These are phyloP conservation scores for Trypanosoma theileri DNA, from an alignment of 208 protist species.

Conservation along the genomic window DNA sequence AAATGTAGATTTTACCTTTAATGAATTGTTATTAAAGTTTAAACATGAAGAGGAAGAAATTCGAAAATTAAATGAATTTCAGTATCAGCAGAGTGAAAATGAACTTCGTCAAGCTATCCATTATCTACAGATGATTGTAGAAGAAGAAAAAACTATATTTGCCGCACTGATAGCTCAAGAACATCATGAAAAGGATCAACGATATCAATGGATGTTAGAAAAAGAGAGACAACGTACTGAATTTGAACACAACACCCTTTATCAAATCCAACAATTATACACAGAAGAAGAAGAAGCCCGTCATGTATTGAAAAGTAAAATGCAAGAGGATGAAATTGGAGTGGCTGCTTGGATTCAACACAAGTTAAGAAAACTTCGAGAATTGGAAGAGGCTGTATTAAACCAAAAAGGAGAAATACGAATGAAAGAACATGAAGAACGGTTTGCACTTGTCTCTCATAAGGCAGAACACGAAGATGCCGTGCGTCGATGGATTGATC, in stretches of 20 bases:
- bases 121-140: conserved; percentile 33
- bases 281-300: conserved; percentile 42
- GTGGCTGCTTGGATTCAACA: conserved; percentile 34
- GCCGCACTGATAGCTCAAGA: conserved; percentile 30
- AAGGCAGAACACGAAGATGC: conserved; percentile 50
- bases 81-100: conserved; percentile 15
- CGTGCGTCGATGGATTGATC: conserved; percentile 39
- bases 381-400: conserved; percentile 25
- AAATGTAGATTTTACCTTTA: conserved; percentile 28
- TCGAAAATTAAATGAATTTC: conserved; percentile 15
- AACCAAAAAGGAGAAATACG: conserved; percentile 26
- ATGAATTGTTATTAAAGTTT: conserved; percentile 36
- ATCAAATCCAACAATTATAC: conserved; percentile 8
- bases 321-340: conserved; percentile 30
- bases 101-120: conserved; percentile 33
- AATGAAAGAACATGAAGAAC: conserved; percentile 47
- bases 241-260: conserved; percentile 20
- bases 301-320: conserved; percentile 14
- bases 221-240: conserved; percentile 26
- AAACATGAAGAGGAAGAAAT: conserved; percentile 27
- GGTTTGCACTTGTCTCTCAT: conserved; percentile 41
- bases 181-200: conserved; percentile 38
- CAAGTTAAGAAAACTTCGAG: conserved; percentile 32
- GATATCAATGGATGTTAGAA: conserved; percentile 39
- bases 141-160: conserved; percentile 41